These are phyloP conservation scores for Clitopilus hobsonii DNA, from an alignment of 768 basidiomycete genomes.

Conservation along the genomic window DNA sequence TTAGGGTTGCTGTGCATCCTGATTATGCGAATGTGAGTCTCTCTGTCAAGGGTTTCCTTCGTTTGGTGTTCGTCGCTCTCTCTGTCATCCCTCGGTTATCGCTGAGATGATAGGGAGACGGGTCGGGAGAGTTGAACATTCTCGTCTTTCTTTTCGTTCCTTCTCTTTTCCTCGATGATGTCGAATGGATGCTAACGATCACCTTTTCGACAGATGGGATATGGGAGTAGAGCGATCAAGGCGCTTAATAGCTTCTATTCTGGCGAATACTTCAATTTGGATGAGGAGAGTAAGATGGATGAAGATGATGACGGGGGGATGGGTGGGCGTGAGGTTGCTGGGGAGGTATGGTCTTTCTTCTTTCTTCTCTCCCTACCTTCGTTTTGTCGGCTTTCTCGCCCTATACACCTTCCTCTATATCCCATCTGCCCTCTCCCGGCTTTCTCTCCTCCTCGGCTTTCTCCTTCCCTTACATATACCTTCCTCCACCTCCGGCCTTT, in stretches of 20 bases:
- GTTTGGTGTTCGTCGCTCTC: too few species aligned
- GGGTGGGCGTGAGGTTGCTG: not conserved
- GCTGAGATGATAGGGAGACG: too few species aligned
- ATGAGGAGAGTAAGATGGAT: slow-evolving; percentile 18
- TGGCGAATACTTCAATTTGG: slow-evolving; percentile 86
- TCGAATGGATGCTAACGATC: too few species aligned
- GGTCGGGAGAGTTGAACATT: not conserved
- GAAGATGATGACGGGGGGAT: not conserved
- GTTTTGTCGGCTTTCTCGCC: too few species aligned
- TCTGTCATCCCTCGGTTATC: too few species aligned
- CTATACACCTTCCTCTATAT: too few species aligned
- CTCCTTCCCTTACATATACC: too few species aligned
- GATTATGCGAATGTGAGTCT: slow-evolving; percentile 87
- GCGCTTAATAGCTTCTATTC: slow-evolving; percentile 88
- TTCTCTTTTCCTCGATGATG: slow-evolving; percentile 5
- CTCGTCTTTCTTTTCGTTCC: not conserved
- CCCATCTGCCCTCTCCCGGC: too few species aligned
- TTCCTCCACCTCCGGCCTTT: too few species aligned
- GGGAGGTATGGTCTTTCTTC: not conserved
- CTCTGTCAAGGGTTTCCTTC: too few species aligned
- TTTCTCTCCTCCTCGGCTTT: too few species aligned
- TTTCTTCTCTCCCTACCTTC: not conserved
- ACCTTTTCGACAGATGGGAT: slow-evolving; percentile 75
- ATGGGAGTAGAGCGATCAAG: slow-evolving; percentile 85
- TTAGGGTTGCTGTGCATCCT: slow-evolving; percentile 92